Evolutionary conservation across 1,139 yeast species (phyloP), one percentile per base, ranked within the genome.

Genomic region (Blastobotrys capitulatus): DNA sequence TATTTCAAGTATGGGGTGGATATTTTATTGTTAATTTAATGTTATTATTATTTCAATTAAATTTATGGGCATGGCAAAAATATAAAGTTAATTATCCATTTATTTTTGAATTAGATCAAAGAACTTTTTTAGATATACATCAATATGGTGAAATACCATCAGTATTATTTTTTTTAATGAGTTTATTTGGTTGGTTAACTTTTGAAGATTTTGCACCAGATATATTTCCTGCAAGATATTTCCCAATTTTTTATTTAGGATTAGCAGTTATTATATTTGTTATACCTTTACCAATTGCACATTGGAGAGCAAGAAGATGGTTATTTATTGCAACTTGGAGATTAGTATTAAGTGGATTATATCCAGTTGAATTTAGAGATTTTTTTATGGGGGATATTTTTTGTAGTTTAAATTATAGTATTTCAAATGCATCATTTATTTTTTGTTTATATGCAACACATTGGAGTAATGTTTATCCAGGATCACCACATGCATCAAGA

Each of bases 341-440:
- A 61, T 70, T 92, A 43, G 38, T 85, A 0, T 71, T 86, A 4
- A 85, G 96, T 1, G 97, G 98, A 0, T 72, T 88, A 37, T 92
- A 86, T 60, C 96, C 97, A 0, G 97, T 92, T 49, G 97, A 92
- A 67, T 92, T 92, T 63, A 75, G 94, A 53, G 98, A 92, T 68
- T 90, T 92, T 72, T 89, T 88, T 64, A 60, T 90, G 49, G 98
- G 97, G 19, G 98, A 92, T 67, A 82, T 92, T 32, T 72, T 89
- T 47, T 86, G 95, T 67, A 86, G 96, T 35, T 72, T 92, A 62
- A 86, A 96, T 0, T 92, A 92, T 66, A 78, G 96, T 1, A 73
- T 88, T 72, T 86, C 96, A 2, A 92, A 90, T 60, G 69, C 87
- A 26, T 84, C 95, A 1, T 80, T 89, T 65, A 88, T 87, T 70